phyloP scores from a whole-genome alignment of 257 asterid genomes.

The Solanum microdontum region DNA sequence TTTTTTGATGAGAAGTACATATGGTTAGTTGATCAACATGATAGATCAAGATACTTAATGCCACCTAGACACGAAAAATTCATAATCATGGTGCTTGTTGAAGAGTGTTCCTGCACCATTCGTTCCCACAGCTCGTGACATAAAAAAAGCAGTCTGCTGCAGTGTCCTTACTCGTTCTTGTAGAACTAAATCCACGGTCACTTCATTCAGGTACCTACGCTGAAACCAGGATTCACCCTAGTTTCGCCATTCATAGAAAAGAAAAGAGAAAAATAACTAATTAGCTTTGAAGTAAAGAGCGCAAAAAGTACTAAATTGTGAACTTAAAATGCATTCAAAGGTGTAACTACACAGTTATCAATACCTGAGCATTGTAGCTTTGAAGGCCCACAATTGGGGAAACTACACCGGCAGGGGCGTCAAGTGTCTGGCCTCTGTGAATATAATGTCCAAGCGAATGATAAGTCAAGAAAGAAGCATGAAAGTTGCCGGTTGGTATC shows the following conservation, averaged over 20 bases:
- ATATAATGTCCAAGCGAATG: constrained; percentile 24
- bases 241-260: not conserved
- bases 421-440: not conserved
- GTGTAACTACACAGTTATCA: not conserved
- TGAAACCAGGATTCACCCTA: constrained; percentile 20
- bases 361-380: constrained; percentile 17
- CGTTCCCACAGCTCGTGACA: constrained; percentile 8
- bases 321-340: not conserved
- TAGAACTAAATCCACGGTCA: not conserved
- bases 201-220: not conserved
- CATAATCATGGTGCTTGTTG: constrained; percentile 14
- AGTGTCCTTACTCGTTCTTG: constrained; percentile 5
- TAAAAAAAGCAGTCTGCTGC: constrained; percentile 6
- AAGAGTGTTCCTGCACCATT: not conserved
- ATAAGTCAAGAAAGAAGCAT: constrained; percentile 18
- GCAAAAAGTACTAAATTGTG: not conserved
- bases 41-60: not conserved
- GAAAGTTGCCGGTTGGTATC: constrained; percentile 13
- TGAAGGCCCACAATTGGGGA: constrained; percentile 14
- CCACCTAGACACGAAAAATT: constrained; percentile 10
- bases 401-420: not conserved
- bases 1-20: not conserved
- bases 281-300: not conserved
- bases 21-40: not conserved
- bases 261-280: not conserved